Conservation (phyloP, 805 yeast species). For the Saturnispora ahearnii region DNA sequence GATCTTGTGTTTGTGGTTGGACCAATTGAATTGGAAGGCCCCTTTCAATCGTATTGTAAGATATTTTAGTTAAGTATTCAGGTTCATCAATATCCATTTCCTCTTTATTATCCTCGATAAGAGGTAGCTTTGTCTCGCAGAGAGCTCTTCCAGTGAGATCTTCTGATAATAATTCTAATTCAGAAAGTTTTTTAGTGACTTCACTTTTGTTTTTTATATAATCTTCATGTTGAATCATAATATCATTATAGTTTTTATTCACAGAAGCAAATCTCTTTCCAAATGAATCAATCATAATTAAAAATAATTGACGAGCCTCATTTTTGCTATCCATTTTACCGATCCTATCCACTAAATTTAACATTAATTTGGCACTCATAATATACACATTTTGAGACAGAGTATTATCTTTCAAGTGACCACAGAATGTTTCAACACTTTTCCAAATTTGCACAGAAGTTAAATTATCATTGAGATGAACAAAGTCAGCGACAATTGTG, state of each 20-base stretch:
- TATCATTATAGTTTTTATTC: conserved; percentile 60
- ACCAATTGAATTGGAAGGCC: conserved; percentile 52
- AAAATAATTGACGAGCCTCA: conserved; percentile 75
- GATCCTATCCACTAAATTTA: conserved; percentile 84
- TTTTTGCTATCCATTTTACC: conserved; percentile 71
- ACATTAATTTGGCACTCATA: conserved; percentile 85
- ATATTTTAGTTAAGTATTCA: conserved; percentile 16
- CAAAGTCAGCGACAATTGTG: conserved; percentile 90
- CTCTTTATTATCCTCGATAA: conserved; percentile 1
- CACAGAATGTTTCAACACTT: conserved; percentile 75
- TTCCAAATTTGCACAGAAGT: conserved; percentile 79
- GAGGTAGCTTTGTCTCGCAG: conserved; percentile 9
- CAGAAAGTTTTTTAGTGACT: conserved; percentile 34
- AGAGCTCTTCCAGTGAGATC: conserved; percentile 23
- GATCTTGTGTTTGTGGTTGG: conserved; percentile 47
- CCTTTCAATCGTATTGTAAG: conserved; percentile 38
- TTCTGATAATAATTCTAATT: conserved; percentile 33
- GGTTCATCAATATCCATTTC: conserved; percentile 16
- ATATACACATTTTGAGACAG: conserved; percentile 86
- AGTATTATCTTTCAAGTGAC: conserved; percentile 68
- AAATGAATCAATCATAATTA: conserved; percentile 81
- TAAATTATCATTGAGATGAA: conserved; percentile 81
- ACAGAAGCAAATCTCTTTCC: conserved; percentile 71
- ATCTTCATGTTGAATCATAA: conserved; percentile 51
- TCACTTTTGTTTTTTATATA: conserved; percentile 38